Evolutionary conservation across 805 yeast species (phyloP).

Genomic region (Metschnikowia anglica): DNA sequence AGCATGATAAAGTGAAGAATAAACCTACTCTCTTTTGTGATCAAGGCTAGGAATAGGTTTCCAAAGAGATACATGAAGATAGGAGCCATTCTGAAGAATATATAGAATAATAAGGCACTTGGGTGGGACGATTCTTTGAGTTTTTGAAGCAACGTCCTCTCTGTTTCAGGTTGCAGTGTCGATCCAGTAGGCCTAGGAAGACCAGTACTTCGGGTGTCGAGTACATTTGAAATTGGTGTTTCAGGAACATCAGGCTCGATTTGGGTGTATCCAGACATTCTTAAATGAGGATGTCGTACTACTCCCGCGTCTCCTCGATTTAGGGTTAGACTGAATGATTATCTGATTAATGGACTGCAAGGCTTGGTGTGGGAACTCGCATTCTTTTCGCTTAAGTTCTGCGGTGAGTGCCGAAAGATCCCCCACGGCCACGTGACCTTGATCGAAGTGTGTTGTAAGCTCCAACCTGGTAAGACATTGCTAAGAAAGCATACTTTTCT

Average conservation of each 20-base stretch:
- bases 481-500: too few species aligned
- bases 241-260: slow-evolving; percentile 29
- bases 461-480: too few species aligned
- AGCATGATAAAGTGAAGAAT: slow-evolving; percentile 77
- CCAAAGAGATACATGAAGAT: slow-evolving; percentile 70
- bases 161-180: slow-evolving; percentile 10
- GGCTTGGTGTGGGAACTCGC: too few species aligned
- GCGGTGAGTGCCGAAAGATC: too few species aligned
- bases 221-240: not conserved
- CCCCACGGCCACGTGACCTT: too few species aligned
- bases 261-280: slow-evolving; percentile 27
- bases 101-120: slow-evolving; percentile 64
- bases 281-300: not conserved
- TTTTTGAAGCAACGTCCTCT: slow-evolving; percentile 30
- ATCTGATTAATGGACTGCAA: too few species aligned
- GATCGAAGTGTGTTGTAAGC: too few species aligned
- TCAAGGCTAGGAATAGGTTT: slow-evolving; percentile 52
- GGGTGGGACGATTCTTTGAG: slow-evolving; percentile 79
- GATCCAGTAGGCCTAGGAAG: slow-evolving; percentile 3
- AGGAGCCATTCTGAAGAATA: slow-evolving; percentile 63
- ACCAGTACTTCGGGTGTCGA: not conserved
- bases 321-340: too few species aligned
- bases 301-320: too few species aligned
- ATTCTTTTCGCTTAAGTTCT: too few species aligned
- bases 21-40: slow-evolving; percentile 40